A percentile compares a stretch with the other conserved stretches of the same genome.
phyloP scores from a whole-genome alignment of 306 rosid species.

The Vachellia pachyceras region DNA sequence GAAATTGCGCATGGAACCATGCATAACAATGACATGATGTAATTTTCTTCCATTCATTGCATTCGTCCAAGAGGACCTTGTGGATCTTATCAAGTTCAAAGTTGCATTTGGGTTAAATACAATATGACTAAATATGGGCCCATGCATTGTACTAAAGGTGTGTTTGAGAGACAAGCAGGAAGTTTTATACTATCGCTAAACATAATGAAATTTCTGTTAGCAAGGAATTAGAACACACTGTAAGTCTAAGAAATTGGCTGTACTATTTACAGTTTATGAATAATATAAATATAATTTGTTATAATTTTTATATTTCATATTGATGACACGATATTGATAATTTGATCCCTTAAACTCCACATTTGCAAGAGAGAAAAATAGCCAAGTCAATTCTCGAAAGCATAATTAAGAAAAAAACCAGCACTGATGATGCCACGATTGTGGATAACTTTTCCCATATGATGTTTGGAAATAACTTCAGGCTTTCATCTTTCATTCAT shows the following conservation, averaged over 20 bases:
- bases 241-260: not conserved
- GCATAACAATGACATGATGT: not conserved
- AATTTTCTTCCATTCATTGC: not conserved
- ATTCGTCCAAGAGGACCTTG: not conserved
- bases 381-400: not conserved
- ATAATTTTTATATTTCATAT: no score
- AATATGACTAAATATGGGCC: not conserved
- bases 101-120: not conserved
- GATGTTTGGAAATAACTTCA: constrained; percentile 13
- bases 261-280: not conserved
- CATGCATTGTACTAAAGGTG: not conserved
- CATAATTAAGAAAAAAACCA: not conserved
- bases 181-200: not conserved
- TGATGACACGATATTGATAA: not conserved
- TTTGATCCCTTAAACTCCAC: not conserved
- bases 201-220: not conserved
- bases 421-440: not conserved
- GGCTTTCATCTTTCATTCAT: not conserved
- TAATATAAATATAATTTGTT: no score
- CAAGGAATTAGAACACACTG: not conserved
- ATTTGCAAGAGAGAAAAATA: constrained; percentile 6
- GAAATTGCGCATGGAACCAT: no score
- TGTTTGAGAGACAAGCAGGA: not conserved
- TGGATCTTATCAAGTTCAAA: not conserved
- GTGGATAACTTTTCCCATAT: not conserved